These are phyloP conservation scores for Zoysia matrella DNA, from an alignment of 202 grass and related monocot genomes.

Conservation along the genomic window DNA sequence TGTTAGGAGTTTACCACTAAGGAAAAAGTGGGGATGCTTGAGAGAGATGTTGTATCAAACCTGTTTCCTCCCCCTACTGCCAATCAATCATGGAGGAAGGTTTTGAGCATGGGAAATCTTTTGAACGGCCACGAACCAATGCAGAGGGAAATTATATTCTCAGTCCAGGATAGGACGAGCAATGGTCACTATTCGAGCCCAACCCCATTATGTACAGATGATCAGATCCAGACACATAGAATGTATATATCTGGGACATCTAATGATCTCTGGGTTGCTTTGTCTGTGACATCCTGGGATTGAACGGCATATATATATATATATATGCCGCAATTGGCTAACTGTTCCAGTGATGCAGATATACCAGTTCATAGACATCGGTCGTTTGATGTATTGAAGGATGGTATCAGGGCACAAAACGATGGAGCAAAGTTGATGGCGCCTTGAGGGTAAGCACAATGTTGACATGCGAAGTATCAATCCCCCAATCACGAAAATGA, in stretches of 20 bases:
- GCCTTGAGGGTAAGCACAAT: slow-evolving; percentile 7
- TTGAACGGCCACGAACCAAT: slow-evolving; percentile 95
- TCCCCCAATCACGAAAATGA: background rate
- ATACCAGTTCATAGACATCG: background rate
- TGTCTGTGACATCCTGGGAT: slow-evolving; percentile 98
- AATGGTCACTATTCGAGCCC: slow-evolving; percentile 72
- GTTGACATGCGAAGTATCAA: slow-evolving; percentile 8
- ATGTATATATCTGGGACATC: slow-evolving; percentile 95
- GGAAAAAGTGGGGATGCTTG: slow-evolving; percentile 66
- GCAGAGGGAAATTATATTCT: slow-evolving; percentile 90
- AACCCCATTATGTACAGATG: slow-evolving; percentile 55
- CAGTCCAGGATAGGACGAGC: slow-evolving; percentile 67
- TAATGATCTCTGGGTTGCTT: slow-evolving; percentile 89
- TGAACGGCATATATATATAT: slow-evolving; percentile 42
- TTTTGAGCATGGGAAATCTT: slow-evolving; percentile 99
- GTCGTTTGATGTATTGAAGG: slow-evolving; percentile 9
- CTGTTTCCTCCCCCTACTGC: slow-evolving; percentile 89
- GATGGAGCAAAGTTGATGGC: background rate
- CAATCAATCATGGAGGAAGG: slow-evolving; percentile 97
- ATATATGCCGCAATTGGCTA: background rate
- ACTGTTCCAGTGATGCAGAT: slow-evolving; percentile 20
- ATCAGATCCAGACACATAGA: slow-evolving; percentile 82
- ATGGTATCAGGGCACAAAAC: background rate
- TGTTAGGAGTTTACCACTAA: slow-evolving; percentile 80
- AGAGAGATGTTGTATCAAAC: slow-evolving; percentile 77